Conservation (phyloP, 257 asterid species). For the Coffea eugenioides region DNA sequence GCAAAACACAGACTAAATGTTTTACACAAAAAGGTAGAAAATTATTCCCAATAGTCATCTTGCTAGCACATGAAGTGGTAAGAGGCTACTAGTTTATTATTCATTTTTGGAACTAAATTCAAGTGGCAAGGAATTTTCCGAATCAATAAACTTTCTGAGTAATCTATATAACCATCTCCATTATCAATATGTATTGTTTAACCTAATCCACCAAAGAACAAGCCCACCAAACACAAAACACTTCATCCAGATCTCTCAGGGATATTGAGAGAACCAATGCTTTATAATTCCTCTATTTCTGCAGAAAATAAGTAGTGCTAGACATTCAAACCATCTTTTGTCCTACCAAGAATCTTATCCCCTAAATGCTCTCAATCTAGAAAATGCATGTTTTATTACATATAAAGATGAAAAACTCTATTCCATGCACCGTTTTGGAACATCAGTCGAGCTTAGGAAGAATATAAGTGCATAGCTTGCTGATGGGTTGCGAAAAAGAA, state of each 20-base stretch:
- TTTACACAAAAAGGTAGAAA: not conserved
- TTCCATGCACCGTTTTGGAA: not conserved
- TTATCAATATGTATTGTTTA: conserved; percentile 1
- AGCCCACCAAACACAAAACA: not conserved
- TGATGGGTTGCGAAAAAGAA: not conserved
- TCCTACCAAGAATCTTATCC: not conserved
- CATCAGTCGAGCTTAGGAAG: not conserved
- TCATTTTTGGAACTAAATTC: not conserved
- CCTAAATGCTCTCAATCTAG: not conserved
- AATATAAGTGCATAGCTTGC: not conserved
- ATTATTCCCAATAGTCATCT: not conserved
- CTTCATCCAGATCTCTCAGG: conserved; percentile 2
- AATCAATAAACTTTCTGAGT: not conserved
- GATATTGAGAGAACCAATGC: conserved; percentile 1
- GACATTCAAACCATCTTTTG: not conserved
- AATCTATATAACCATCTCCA: not conserved
- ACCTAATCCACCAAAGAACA: not conserved
- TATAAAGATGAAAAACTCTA: not conserved
- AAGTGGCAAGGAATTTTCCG: not conserved
- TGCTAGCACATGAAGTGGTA: not conserved
- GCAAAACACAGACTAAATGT: not conserved
- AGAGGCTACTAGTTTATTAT: not conserved
- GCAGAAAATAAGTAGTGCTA: conserved; percentile 2
- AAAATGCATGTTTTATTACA: not conserved
- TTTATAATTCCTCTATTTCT: not conserved